Base-by-base conservation (phyloP, 306 rosid genomes). In the Vigna angularis region DNA sequence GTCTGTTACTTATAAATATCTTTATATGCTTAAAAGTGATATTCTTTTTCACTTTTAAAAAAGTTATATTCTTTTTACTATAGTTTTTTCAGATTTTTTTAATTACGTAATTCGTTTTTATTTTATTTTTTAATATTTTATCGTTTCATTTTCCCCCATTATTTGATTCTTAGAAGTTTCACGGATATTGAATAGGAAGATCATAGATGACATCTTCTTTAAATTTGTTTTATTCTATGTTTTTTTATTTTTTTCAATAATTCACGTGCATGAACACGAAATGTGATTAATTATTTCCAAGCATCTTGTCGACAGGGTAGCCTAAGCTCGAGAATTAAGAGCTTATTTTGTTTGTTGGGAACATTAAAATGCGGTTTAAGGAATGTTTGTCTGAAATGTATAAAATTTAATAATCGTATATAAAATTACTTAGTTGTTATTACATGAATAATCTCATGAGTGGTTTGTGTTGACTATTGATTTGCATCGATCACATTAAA, bases 351-450 rank as follows among this genome's bases (percentile, higher is more conserved):
- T 87, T 86, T 83, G 85, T 76, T 85, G 74, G 68, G 62, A 52
- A 72, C 91, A 75, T 88, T 59, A 85, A 87, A 85, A 82, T 92
- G 90, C 86, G 87, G 86, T 75, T 83, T 74, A 49, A 86, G 86
- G 97, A 92, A 90, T 92, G 87, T 86, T 78, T 90, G 91, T 88
- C 83, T 42, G 78, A 80, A 81, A 81, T 70, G 10, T 42, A 59
- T 24, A 62, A 63, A 67, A 9, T 7, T 72, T 44, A 11, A 13
- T 48, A 44, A 14, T 55, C 22, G 20, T 40, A 34, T 62, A 3
- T 7, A 42, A 8, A 42, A 42, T 9, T 52, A 47, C 2, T 45
- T 47, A 28, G 17, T 47, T 61, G 6, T 24, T 11, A 16, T 28
- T 38, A 8, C 24, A 73, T 63, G 86, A 82, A 80, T 84, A 66